Base-by-base conservation (phyloP, 192 early-diverging fungal genomes). In the Coemansia sp. region DNA sequence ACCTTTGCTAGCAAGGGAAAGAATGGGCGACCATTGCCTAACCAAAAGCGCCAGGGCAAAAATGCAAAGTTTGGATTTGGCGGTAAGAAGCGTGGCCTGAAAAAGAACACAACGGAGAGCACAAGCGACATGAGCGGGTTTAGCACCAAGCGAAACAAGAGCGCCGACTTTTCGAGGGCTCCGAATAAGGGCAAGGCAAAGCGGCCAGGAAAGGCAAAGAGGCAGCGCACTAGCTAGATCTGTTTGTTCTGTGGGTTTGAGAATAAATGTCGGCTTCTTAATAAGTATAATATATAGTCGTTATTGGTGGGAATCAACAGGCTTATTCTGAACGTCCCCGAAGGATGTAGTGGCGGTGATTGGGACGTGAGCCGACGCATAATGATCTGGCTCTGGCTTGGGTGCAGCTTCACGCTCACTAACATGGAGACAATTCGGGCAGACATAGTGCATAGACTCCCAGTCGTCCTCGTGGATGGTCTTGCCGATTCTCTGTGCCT, bases 41-140 rank as follows among this genome's bases (percentile, higher is more conserved):
- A 56, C 65, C 62, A 65, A 38, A 89, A 87, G 68, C 85, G 91
- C 25, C 74, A 84, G 60, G 14, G 59, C 45, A 92, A 94, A 79
- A 89, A 96, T 70, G 74, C 85, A 36, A 94, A 92, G 82, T 98
- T 87, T 73, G 94, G 94, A 2, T 94, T 92, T 83, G 95, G 95
- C 42, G 95, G 95, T 45, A 88, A 88, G 70, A 92, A 94, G 82
- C 81, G 91, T 29, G 66, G 82, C 50, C 59, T 79, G 37, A 97
- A 94, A 79, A 81, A 75, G 40, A 97, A 97, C 70, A 91, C 90
- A 9, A 79, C 85, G 7, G 90, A 92, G 20, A 87, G 84, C 59
- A 79, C 87, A 14, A 86, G 79, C 25, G 93, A 93, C 70, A 71
- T 97, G 41, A 74, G 75, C 33, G 85, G 83, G 34, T 93, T 91